Evolutionary conservation across 768 basidiomycete species (phyloP), one percentile per base, ranked within the genome.

Genomic region (Mycena belliarum): DNA sequence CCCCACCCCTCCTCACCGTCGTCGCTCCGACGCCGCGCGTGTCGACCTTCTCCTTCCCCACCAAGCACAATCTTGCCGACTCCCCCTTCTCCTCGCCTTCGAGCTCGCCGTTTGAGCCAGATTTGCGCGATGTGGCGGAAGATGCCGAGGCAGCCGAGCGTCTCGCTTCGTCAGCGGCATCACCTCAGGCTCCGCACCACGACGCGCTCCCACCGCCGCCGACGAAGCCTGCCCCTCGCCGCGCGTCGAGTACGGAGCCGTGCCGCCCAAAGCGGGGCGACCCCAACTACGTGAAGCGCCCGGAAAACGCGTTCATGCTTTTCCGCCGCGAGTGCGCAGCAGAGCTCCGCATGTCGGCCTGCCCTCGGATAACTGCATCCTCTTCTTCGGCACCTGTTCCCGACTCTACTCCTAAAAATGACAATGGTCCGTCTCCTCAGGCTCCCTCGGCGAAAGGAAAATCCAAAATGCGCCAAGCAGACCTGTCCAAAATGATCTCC

Each of bases 401-500:
- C 29, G 7, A 32, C 29, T 12, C 7, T 12, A 32, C 29, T 12
- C 29, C 29, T 32, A n/a, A n/a, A n/a, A n/a, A n/a, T n/a, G n/a
- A n/a, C 29, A 32, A 12, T 32, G 7, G 29, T n/a, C 29, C 29
- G 29, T 12, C 29, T 6, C 29, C 12, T 6, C 29, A 6, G 29
- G 7, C 29, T 32, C 29, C 12, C 29, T 12, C 29, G 29, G 6
- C 29, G 7, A 32, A 32, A 32, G 29, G 29, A 12, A 37, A 26
- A 37, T 89, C 89, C 83, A 89, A 89, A 70, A 84, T 88, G 70
- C 83, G 88, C 48, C 85, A 86, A 71, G 85, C 88, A 11, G 88
- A 91, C 75, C 82, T 91, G 38, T 88, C 87, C 40, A 91, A 91
- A 77, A 85, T 84, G 26, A 91, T 91, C 73, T 87, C 86, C 66